These are phyloP conservation scores for Streptanthus diversifolius DNA, from an alignment of 345 rosid genomes.

Conservation along the genomic window DNA sequence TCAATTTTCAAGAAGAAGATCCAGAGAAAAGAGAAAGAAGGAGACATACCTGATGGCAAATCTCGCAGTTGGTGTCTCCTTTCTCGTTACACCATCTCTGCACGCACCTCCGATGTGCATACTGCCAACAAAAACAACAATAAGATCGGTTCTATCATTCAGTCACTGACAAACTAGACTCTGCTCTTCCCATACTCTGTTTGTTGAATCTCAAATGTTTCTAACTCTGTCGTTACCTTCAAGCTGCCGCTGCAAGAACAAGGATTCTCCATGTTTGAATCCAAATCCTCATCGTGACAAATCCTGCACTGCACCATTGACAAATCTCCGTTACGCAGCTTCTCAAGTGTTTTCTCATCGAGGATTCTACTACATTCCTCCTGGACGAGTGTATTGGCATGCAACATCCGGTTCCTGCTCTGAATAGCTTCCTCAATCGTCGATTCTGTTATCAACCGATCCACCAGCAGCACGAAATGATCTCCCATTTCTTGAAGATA, in stretches of 20 bases:
- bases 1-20: background rate
- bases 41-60: conserved; percentile 71
- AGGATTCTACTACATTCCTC: conserved; percentile 32
- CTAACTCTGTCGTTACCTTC: conserved; percentile 40
- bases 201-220: background rate
- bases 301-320: conserved; percentile 83
- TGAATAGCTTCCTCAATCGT: conserved; percentile 77
- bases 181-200: too few species aligned
- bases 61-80: conserved; percentile 81
- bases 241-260: conserved; percentile 90
- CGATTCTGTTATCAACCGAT: conserved; percentile 80
- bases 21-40: background rate
- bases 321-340: conserved; percentile 34
- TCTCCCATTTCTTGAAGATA: conserved; percentile 60
- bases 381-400: conserved; percentile 37
- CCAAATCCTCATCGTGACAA: conserved; percentile 87
- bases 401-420: conserved; percentile 54
- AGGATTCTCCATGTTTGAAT: conserved; percentile 86
- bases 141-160: background rate
- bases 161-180: background rate
- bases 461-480: conserved; percentile 88
- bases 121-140: conserved; percentile 40
- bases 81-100: conserved; percentile 97
- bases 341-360: conserved; percentile 39
- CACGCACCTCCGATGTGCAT: conserved; percentile 83